Percentiles rank a stretch among this genome's conserved stretches.
These are phyloP conservation scores for Cinnamomum micranthum DNA, from an alignment of 164 flowering plant species.

Conservation along the genomic window DNA sequence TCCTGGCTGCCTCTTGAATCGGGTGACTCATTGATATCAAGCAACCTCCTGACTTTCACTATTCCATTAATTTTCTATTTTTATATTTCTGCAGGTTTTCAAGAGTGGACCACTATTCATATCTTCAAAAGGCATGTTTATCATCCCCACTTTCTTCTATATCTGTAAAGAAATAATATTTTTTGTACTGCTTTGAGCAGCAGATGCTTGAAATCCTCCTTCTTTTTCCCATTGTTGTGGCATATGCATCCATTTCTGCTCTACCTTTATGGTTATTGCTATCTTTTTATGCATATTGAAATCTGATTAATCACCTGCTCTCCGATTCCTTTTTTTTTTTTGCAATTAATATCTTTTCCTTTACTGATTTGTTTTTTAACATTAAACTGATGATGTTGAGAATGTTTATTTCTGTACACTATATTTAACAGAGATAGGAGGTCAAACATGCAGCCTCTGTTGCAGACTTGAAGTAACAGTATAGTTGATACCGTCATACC, in stretches of 20 bases:
- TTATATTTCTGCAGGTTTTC: constrained; percentile 48
- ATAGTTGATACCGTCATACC: background rate
- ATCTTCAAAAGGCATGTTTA: constrained; percentile 61
- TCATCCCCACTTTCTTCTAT: background rate
- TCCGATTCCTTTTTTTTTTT: background rate
- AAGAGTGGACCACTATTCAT: constrained; percentile 74
- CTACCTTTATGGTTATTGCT: background rate
- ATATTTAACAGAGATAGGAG: background rate
- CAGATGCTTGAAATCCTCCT: background rate
- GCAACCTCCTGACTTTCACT: too few species aligned
- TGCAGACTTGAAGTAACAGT: background rate
- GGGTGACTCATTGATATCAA: too few species aligned
- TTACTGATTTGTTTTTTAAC: background rate
- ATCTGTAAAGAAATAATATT: background rate
- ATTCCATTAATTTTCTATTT: background rate
- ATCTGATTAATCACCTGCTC: background rate
- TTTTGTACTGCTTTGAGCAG: background rate
- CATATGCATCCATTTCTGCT: background rate
- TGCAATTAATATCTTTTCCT: background rate
- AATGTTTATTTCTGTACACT: background rate
- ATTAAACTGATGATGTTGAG: background rate
- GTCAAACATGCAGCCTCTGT: background rate
- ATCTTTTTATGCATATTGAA: background rate
- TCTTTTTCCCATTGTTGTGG: background rate
- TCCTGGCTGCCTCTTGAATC: too few species aligned